These are phyloP conservation scores for Camelina laxa DNA, from an alignment of 345 rosid genomes.

Conservation along the genomic window DNA sequence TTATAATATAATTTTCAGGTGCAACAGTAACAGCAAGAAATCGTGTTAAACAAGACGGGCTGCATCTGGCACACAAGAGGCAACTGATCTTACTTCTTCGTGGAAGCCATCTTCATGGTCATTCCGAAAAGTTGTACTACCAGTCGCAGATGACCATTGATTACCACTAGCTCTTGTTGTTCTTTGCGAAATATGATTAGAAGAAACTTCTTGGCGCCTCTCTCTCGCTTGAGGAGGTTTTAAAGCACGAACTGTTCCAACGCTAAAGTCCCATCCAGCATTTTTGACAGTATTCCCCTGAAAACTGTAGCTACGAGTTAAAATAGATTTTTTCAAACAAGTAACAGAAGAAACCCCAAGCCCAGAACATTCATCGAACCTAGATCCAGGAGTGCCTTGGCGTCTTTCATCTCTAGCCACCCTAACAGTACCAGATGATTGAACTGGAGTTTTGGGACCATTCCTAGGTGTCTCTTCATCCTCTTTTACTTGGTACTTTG, in stretches of 20 bases:
- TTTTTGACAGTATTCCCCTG: constrained; percentile 67
- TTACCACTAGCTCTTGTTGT: constrained; percentile 55
- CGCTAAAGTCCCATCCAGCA: constrained; percentile 95
- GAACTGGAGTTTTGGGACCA: constrained; percentile 55
- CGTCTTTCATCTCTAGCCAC: constrained; percentile 64
- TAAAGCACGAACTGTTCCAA: constrained; percentile 73
- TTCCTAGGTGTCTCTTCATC: constrained; percentile 60
- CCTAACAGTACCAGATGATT: constrained; percentile 74
- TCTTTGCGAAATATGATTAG: constrained; percentile 61
- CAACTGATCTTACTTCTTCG: constrained; percentile 64
- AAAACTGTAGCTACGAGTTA: constrained; percentile 50
- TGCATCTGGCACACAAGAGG: constrained; percentile 27
- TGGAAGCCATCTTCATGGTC: constrained; percentile 42
- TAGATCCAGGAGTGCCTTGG: constrained; percentile 66
- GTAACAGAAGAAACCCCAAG: constrained; percentile 30
- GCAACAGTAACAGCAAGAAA: constrained; percentile 18
- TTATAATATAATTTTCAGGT: constrained; percentile 1
- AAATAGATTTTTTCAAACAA: constrained; percentile 31
- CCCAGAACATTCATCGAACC: constrained; percentile 54
- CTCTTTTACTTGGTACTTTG: constrained; percentile 74
- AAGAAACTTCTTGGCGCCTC: constrained; percentile 63
- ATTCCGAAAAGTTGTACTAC: constrained; percentile 51
- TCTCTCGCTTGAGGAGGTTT: constrained; percentile 87
- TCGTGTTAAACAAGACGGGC: constrained; percentile 11
- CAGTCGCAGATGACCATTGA: constrained; percentile 52